These are phyloP conservation scores for Ustulina deusta DNA, from an alignment of 2,329 filamentous ascomycete species.

Conservation along the genomic window DNA sequence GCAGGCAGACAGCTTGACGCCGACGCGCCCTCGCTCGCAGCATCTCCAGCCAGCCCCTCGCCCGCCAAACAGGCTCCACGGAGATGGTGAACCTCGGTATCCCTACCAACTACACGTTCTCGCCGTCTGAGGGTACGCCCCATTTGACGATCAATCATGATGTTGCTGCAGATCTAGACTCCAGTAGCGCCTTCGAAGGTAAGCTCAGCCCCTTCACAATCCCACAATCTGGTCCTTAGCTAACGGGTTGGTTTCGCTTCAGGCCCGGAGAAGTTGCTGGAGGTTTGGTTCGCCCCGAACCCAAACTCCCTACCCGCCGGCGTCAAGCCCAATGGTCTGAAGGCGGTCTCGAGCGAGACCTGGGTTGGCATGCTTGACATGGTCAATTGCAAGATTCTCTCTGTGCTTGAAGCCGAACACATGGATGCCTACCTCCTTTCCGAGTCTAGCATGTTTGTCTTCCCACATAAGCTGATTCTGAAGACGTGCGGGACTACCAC, in stretches of 20 bases:
- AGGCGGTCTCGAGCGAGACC: constrained; percentile 82
- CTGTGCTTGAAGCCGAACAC: constrained; percentile 90
- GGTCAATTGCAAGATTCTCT: constrained; percentile 98
- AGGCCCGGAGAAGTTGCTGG: constrained; percentile 96
- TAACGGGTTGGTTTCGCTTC: constrained; percentile 33
- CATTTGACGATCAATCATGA: constrained; percentile 97
- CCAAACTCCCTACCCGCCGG: constrained; percentile 77
- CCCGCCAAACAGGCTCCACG: constrained; percentile 51
- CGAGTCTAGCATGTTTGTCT: constrained; percentile 99
- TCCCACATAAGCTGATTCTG: constrained; percentile 98
- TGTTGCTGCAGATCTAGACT: constrained; percentile 92
- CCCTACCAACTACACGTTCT: constrained; percentile 83
- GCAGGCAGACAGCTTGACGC: constrained; percentile 41
- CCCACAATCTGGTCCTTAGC: too few species aligned
- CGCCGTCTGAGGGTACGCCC: constrained; percentile 84
- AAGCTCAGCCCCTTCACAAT: constrained; percentile 38
- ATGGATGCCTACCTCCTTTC: constrained; percentile 97
- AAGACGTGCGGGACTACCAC: constrained; percentile 99
- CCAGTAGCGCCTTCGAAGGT: constrained; percentile 96
- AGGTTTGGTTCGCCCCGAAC: constrained; percentile 96
- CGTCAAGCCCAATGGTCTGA: constrained; percentile 81
- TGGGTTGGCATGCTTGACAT: constrained; percentile 99
- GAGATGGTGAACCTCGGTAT: constrained; percentile 89
- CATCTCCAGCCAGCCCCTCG: constrained; percentile 15
- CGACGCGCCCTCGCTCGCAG: constrained; percentile 33